These are phyloP conservation scores for Sugiyamaella marilandica DNA, from an alignment of 805 yeast genomes.

Conservation along the genomic window DNA sequence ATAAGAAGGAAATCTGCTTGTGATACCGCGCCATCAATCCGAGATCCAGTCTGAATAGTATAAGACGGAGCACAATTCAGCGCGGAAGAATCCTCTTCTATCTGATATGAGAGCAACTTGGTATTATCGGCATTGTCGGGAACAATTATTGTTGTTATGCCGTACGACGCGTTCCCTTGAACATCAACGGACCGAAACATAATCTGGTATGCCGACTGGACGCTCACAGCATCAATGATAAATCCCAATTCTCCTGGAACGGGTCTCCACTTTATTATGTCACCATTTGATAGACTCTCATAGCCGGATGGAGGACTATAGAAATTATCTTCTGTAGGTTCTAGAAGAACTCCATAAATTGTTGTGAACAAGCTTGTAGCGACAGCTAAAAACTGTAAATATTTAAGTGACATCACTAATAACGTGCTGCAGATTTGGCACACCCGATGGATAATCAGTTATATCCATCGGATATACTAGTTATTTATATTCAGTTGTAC, in stretches of 20 bases:
- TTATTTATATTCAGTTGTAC: too few relatives aligned
- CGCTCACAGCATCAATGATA: neutral
- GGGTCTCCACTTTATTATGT: conserved; percentile 1
- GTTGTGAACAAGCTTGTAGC: too few relatives aligned
- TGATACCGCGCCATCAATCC: neutral
- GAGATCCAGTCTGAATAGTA: conserved; percentile 10
- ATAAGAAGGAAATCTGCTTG: conserved; percentile 6
- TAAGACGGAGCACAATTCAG: conserved; percentile 27
- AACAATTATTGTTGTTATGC: conserved; percentile 17
- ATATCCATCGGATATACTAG: too few relatives aligned
- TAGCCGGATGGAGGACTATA: neutral
- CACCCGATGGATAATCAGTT: too few relatives aligned
- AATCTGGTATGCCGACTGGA: conserved; percentile 17
- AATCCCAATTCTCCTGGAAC: conserved; percentile 3
- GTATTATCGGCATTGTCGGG: conserved; percentile 15
- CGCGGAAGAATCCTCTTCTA: conserved; percentile 24
- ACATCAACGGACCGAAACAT: conserved; percentile 17
- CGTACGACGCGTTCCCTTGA: conserved; percentile 14
- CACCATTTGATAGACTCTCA: conserved; percentile 1
- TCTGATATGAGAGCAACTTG: conserved; percentile 24
- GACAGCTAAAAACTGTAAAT: too few relatives aligned
- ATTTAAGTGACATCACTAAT: too few relatives aligned
- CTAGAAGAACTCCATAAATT: too few relatives aligned
- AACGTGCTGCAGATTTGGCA: too few relatives aligned
- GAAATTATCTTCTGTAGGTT: neutral